phyloP scores from a whole-genome alignment of 495 filamentous ascomycete genomes.

The Lepraria neglecta region DNA sequence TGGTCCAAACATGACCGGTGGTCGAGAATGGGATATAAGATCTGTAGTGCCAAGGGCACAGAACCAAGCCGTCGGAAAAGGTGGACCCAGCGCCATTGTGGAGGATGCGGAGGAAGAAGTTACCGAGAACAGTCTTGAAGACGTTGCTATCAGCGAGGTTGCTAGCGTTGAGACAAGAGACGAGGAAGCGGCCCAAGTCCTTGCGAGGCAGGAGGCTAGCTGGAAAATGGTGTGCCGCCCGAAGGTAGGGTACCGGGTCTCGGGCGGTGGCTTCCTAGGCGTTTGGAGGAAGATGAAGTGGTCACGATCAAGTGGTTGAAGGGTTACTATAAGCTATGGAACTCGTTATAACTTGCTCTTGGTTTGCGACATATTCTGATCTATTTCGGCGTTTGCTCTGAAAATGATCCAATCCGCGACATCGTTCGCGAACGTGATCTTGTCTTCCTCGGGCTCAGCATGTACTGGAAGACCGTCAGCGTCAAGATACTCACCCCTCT shows the following conservation, averaged over 20 bases:
- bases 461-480: slow-evolving; percentile 46
- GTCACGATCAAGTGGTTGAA: background rate
- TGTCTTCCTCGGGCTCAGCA: slow-evolving; percentile 57
- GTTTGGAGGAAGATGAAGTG: slow-evolving; percentile 51
- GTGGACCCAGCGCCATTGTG: background rate
- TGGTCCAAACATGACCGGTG: slow-evolving; percentile 48
- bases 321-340: too few species aligned
- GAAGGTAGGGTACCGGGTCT: slow-evolving; percentile 54
- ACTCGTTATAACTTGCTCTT: slow-evolving; percentile 19
- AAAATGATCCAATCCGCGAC: slow-evolving; percentile 68
- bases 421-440: slow-evolving; percentile 59
- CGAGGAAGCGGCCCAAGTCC: slow-evolving; percentile 24
- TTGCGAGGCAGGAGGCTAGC: background rate
- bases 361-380: background rate
- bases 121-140: background rate
- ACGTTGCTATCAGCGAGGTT: background rate
- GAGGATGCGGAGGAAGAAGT: background rate
- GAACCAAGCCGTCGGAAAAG: slow-evolving; percentile 16
- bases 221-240: slow-evolving; percentile 57
- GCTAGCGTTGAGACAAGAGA: slow-evolving; percentile 14
- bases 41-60: slow-evolving; percentile 40
- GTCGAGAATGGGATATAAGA: slow-evolving; percentile 52
- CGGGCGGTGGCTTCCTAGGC: slow-evolving; percentile 67
- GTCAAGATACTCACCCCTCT: background rate
- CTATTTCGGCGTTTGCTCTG: slow-evolving; percentile 25